These are phyloP conservation scores for Jaapia argillacea DNA, from an alignment of 768 basidiomycete genomes.

Conservation along the genomic window DNA sequence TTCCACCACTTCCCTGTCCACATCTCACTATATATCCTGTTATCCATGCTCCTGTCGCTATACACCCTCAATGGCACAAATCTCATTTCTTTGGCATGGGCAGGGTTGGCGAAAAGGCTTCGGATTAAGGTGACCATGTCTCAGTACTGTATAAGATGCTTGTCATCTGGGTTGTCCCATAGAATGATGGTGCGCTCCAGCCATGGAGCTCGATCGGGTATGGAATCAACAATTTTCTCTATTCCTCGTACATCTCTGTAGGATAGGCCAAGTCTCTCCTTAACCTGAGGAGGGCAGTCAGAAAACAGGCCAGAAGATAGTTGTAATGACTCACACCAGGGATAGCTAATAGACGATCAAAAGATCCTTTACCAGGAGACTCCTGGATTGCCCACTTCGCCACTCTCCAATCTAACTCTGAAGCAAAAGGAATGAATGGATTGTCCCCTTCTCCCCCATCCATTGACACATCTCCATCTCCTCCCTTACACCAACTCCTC, in stretches of 20 bases:
- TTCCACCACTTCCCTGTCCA: conserved; percentile 10
- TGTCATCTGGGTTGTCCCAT: conserved; percentile 17
- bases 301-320: no score
- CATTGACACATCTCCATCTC: not conserved
- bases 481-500: not conserved
- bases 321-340: no score
- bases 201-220: conserved; percentile 19
- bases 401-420: not conserved
- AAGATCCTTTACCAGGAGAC: no score
- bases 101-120: conserved; percentile 6
- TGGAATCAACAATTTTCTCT: conserved; percentile 16
- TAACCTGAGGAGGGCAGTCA: no score
- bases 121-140: conserved; percentile 5
- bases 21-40: conserved; percentile 8
- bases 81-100: conserved; percentile 5
- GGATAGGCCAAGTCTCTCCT: conserved; percentile 17
- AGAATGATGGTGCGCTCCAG: conserved; percentile 12
- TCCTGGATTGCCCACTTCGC: not conserved
- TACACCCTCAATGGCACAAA: not conserved
- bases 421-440: not conserved
- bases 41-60: not conserved
- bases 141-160: conserved; percentile 18
- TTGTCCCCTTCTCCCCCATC: not conserved
- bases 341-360: no score
- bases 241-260: conserved; percentile 15